These are phyloP conservation scores for Lachnellula arida DNA, from an alignment of 2,329 filamentous ascomycete genomes.

Conservation along the genomic window DNA sequence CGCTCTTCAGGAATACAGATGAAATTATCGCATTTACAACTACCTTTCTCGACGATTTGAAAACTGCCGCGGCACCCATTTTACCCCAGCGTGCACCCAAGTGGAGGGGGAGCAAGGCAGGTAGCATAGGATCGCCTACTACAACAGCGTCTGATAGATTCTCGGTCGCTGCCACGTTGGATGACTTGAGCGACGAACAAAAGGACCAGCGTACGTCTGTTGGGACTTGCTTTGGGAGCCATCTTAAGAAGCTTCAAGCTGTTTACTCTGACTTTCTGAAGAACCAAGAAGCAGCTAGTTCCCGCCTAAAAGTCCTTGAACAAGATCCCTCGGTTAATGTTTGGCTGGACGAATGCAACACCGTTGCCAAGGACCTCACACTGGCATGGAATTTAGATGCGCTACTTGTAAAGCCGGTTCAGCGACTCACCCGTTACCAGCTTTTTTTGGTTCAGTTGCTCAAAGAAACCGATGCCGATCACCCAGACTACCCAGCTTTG, in stretches of 20 bases:
- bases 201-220: slow-evolving; percentile 30
- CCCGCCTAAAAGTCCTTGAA: slow-evolving; percentile 58
- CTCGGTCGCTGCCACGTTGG: slow-evolving; percentile 23
- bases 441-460: slow-evolving; percentile 77
- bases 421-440: slow-evolving; percentile 90
- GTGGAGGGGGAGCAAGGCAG: slow-evolving; percentile 37
- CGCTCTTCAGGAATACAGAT: slow-evolving; percentile 88
- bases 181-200: slow-evolving; percentile 27
- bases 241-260: slow-evolving; percentile 56
- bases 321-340: slow-evolving; percentile 63
- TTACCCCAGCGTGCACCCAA: slow-evolving; percentile 56
- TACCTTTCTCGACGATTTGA: slow-evolving; percentile 71
- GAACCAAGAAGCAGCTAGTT: slow-evolving; percentile 58
- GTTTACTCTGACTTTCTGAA: slow-evolving; percentile 59
- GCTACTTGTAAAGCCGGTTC: slow-evolving; percentile 93
- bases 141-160: slow-evolving; percentile 19
- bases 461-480: slow-evolving; percentile 72
- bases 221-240: slow-evolving; percentile 32
- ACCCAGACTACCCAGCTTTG: slow-evolving; percentile 73
- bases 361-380: slow-evolving; percentile 87
- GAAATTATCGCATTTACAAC: slow-evolving; percentile 86
- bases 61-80: slow-evolving; percentile 71
- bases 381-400: slow-evolving; percentile 93
- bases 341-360: slow-evolving; percentile 91
- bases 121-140: slow-evolving; percentile 2